Evolutionary conservation across 202 grass and related monocot genomes (phyloP).

Genomic region (Cymbopogon flexuosus): DNA sequence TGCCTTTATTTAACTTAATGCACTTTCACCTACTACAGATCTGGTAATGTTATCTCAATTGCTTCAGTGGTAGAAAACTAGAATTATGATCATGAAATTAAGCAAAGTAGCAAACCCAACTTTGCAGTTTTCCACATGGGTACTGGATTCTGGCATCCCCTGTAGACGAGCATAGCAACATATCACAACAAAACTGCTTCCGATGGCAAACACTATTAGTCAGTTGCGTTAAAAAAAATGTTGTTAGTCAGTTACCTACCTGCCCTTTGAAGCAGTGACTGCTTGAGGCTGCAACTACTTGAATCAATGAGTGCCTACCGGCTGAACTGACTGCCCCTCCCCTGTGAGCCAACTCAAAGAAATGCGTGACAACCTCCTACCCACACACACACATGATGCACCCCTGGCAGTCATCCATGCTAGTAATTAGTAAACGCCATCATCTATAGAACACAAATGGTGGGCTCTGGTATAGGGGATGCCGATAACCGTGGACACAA

Average conservation of each 20-base stretch:
- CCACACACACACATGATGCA: not conserved
- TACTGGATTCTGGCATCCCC: not conserved
- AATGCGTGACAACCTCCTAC: not conserved
- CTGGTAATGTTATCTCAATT: constrained; percentile 17
- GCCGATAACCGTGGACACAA: not conserved
- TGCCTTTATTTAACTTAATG: not conserved
- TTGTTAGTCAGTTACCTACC: no score
- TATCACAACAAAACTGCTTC: not conserved
- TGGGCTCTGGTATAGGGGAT: not conserved
- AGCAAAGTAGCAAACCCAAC: not conserved
- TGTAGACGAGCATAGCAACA: not conserved
- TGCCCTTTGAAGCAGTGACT: no score
- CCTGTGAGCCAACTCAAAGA: not conserved
- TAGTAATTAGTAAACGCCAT: not conserved
- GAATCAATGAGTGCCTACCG: not conserved
- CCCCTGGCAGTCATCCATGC: not conserved
- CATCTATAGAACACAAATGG: not conserved
- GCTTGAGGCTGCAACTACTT: not conserved
- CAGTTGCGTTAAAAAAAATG: no score
- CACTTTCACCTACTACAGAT: not conserved
- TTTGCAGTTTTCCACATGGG: not conserved
- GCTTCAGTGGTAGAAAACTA: constrained; percentile 1
- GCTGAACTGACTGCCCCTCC: not conserved
- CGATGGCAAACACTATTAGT: no score
- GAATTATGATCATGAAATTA: not conserved